Conservation (phyloP, 2,329 filamentous ascomycete genomes). For the Macrophomina tecta region DNA sequence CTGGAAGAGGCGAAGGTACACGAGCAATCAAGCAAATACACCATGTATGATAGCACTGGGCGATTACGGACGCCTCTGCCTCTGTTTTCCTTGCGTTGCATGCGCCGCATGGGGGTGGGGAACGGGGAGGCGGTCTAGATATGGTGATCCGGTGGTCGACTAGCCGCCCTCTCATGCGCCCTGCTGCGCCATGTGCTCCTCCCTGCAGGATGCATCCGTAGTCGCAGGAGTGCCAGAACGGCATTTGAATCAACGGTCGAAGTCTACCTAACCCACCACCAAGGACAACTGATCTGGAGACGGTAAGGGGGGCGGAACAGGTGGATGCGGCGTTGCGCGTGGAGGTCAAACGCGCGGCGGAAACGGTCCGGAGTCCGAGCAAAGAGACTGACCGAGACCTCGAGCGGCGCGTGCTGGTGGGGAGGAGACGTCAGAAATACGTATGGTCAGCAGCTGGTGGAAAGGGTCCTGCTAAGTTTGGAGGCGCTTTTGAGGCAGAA, state of each 20-base stretch:
- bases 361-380: not conserved
- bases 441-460: not conserved
- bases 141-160: not conserved
- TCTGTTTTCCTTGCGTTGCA: not conserved
- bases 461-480: not conserved
- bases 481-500: not conserved
- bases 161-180: not conserved
- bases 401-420: not conserved
- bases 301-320: not conserved
- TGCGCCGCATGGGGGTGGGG: not conserved
- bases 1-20: too few species aligned
- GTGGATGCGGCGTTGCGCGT: not conserved
- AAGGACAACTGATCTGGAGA: too few species aligned
- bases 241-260: too few species aligned
- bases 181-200: not conserved
- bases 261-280: too few species aligned
- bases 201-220: not conserved
- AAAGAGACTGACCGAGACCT: not conserved
- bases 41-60: not conserved
- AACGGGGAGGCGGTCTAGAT: not conserved
- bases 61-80: not conserved
- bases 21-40: not conserved
- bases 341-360: not conserved
- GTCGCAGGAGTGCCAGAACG: too few species aligned
- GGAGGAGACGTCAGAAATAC: constrained; percentile 4